Base-by-base conservation (phyloP, 768 basidiomycete species). In the Panellus pusillus region DNA sequence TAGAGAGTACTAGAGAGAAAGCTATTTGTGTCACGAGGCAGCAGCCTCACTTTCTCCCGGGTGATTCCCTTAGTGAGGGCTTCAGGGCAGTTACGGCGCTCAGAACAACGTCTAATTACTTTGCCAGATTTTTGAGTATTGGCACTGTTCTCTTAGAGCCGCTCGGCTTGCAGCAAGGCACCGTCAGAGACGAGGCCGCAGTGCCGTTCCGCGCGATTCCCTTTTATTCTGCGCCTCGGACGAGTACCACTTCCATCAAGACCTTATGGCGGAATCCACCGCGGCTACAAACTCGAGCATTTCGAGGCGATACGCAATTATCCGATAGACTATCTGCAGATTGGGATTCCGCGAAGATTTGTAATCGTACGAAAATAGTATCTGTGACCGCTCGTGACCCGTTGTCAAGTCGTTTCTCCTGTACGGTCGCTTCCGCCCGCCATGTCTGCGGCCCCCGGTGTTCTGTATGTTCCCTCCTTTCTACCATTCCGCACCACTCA, bases 371-470 rank as follows among this genome's bases (percentile, higher is more conserved):
- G 6, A 24, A 24, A 24, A 24, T 24, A 24, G 6, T 24, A 2
- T 24, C 15, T 45, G 18, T 41, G 18, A 43, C 35, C 13, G 37
- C 24, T 29, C 36, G 55, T 47, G 48, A 31, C 38, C 24, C 19
- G 45, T 56, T 31, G 51, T 48, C 44, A 50, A 53, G 47, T 42
- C 46, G 32, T 41, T 19, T 44, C 46, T 42, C 14, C 37, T n/a
- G 13, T 27, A 12, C n/a, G 20, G 40, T 31, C 44, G 17, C 49
- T 27, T 47, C 12, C 43, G 24, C 18, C 50, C 47, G 52, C 59
- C 55, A 81, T 81, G 80, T 72, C 78, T 55, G 72, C 74, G n/a
- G 70, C 73, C 61, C 73, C 74, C 48, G 70, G 71, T 58, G 72
- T 74, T 61, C 66, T 77, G 80, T 80, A 64, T 62, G 79, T 71